These are phyloP conservation scores for Emergomyces orientalis DNA, from an alignment of 2,329 filamentous ascomycete species.

Conservation along the genomic window DNA sequence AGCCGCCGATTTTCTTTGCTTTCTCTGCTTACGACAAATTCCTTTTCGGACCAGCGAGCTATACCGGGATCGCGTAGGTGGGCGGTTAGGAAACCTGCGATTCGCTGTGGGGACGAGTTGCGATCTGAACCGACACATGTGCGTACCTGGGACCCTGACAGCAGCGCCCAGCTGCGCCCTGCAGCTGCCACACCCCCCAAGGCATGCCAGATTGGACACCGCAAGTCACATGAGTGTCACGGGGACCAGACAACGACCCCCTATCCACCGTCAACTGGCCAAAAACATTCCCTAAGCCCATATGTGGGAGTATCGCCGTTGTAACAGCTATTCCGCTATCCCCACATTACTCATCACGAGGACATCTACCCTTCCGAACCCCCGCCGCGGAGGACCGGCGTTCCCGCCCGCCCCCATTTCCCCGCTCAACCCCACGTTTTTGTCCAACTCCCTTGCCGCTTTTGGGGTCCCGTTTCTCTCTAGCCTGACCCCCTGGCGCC, in stretches of 20 bases:
- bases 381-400: conserved; percentile 9
- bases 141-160: background rate
- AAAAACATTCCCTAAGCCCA: background rate
- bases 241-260: background rate
- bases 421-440: conserved; percentile 22
- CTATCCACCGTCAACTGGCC: background rate
- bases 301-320: background rate
- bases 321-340: background rate
- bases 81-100: background rate
- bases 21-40: background rate
- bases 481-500: background rate
- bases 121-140: background rate
- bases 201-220: background rate
- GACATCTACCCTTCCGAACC: conserved; percentile 12
- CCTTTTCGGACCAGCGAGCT: background rate
- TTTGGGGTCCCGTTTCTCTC: conserved; percentile 12
- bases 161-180: background rate
- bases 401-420: conserved; percentile 14
- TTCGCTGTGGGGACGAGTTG: background rate
- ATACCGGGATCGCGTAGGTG: background rate
- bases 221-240: conserved; percentile 4
- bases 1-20: background rate
- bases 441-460: conserved; percentile 20
- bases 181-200: background rate
- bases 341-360: conserved; percentile 11